Evolutionary conservation across 495 filamentous ascomycete genomes (phyloP), one percentile per base, ranked within the genome.

Genomic region (Jackrogersella minutella): DNA sequence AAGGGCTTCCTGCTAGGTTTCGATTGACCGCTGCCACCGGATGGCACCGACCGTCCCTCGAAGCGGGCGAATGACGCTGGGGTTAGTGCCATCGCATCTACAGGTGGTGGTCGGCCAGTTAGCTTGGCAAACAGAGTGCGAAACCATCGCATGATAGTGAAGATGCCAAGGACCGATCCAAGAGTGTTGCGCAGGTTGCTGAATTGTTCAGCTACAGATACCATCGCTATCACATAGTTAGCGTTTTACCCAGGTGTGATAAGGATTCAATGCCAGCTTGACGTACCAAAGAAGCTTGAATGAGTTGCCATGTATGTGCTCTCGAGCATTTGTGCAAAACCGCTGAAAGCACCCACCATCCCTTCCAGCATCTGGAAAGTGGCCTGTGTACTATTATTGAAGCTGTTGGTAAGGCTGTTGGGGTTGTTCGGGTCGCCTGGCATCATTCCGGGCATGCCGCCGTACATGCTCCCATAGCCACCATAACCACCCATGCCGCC

Each of bases 281-380:
- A 82, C 90, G 75, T 87, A 98, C 94, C 95, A 74, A 98, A 98
- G 79, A 99, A 99, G 50, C 90, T 94, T 49, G 91, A 96, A 80
- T 98, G 96, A 2, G 96, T 99, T n/a, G 96, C 95, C 96, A 99
- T 98, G 71, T 97, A 99, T 9, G 96, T 98, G 77, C 94, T 97
- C 79, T 99, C 95, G 9, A 99, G 84, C 96, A 99, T 98, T 83
- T 99, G 96, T 14, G 96, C 93, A 74, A 99, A 97, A 1, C 96
- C 96, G 26, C 94, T 92, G 78, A 95, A 97, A 13, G 96, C 93
- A n/a, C 92, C 90, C n/a, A 98, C 95, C 40, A 99, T 91, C 64
- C 93, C 95, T 80, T 99, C 96, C 37, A 99, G 93, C 83, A 98
- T 91, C 83, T 98, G 95, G 73, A 99, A 99, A 1, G 96, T 98